Evolutionary conservation across 441 rosid species (phyloP).

Genomic region (Syzygium syzygioides): DNA sequence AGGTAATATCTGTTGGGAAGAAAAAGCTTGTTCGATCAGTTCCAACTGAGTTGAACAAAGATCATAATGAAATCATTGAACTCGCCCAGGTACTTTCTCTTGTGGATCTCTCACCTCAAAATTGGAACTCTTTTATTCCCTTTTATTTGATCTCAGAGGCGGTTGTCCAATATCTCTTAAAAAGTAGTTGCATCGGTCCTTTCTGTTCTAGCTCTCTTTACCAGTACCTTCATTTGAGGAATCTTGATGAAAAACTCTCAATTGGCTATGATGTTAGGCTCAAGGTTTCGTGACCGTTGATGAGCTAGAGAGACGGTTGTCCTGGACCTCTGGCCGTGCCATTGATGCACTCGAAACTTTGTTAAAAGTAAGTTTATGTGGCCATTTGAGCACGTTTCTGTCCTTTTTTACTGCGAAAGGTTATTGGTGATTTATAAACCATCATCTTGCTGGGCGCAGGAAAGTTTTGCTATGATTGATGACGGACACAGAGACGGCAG

Average conservation of each 20-base stretch:
- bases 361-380: slow-evolving; percentile 44
- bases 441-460: slow-evolving; percentile 36
- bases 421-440: slow-evolving; percentile 1
- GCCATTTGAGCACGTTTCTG: not conserved
- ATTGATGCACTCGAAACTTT: slow-evolving; percentile 72
- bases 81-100: slow-evolving; percentile 57
- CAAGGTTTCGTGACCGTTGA: slow-evolving; percentile 87
- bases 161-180: not conserved
- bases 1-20: slow-evolving; percentile 81
- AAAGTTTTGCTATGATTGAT: slow-evolving; percentile 87
- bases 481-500: slow-evolving; percentile 75
- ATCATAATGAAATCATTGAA: slow-evolving; percentile 85
- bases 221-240: not conserved
- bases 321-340: slow-evolving; percentile 87
- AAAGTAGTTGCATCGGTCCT: not conserved
- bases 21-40: slow-evolving; percentile 86
- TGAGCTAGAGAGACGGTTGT: slow-evolving; percentile 62
- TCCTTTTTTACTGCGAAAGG: not conserved
- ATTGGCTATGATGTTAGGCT: slow-evolving; percentile 31
- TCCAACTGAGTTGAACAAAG: slow-evolving; percentile 89
- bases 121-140: not conserved
- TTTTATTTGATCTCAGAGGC: not conserved
- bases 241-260: not conserved
- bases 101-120: not conserved
- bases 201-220: not conserved